These are phyloP conservation scores for Phaffia rhodozyma DNA, from an alignment of 1,284 basidiomycete species.

Conservation along the genomic window DNA sequence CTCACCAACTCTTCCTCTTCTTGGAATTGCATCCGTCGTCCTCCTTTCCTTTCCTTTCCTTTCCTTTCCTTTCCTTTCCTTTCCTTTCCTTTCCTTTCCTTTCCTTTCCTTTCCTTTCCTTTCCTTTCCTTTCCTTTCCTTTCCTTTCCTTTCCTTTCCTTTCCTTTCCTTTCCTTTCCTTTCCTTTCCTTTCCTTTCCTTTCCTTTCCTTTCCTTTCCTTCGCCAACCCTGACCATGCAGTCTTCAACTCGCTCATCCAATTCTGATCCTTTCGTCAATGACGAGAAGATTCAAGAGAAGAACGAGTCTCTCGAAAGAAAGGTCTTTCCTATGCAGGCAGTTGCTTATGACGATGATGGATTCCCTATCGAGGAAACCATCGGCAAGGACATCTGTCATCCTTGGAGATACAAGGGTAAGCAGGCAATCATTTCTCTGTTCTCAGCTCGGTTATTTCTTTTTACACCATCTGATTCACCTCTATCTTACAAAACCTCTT, in stretches of 20 bases:
- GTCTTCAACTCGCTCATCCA: slow-evolving; percentile 41
- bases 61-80: too few species aligned
- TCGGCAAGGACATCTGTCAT: neutral
- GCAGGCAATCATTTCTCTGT: too few species aligned
- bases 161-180: neutral
- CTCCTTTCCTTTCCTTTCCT: too few species aligned
- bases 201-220: neutral
- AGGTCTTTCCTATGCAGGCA: neutral
- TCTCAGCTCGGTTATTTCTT: too few species aligned
- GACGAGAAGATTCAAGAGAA: neutral
- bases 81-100: too few species aligned
- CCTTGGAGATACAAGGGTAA: slow-evolving; percentile 13
- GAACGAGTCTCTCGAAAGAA: neutral
- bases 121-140: neutral
- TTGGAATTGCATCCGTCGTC: too few species aligned
- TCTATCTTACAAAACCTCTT: too few species aligned
- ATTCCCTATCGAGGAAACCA: neutral
- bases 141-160: too few species aligned
- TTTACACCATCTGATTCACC: too few species aligned
- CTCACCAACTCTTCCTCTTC: too few species aligned
- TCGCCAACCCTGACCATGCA: slow-evolving; percentile 41
- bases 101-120: too few species aligned
- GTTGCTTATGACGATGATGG: neutral
- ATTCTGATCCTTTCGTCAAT: slow-evolving; percentile 4
- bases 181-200: too few species aligned